Conservation (phyloP, 208 protist genomes). For the Naegleria lovaniensis region DNA sequence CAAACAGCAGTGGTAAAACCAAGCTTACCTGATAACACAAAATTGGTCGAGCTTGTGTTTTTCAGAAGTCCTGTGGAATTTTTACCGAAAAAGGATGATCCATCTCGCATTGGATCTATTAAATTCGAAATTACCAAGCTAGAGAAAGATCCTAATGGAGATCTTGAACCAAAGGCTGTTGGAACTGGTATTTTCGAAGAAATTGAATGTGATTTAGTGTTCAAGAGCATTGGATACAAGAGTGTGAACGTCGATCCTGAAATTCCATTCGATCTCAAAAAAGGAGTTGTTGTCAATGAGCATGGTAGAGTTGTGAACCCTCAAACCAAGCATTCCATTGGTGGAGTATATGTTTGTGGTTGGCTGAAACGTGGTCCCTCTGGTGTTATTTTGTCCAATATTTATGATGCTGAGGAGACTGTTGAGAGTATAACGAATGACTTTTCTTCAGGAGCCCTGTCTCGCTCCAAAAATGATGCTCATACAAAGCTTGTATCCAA, state of each 20-base stretch:
- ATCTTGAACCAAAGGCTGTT: neutral
- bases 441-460: neutral
- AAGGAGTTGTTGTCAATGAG: constrained; percentile 51
- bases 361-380: constrained; percentile 80
- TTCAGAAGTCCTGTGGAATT: neutral
- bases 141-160: neutral
- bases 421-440: constrained; percentile 10
- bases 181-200: constrained; percentile 46
- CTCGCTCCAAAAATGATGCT: no score
- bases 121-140: neutral
- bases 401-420: constrained; percentile 43
- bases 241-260: constrained; percentile 48
- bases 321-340: neutral
- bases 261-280: constrained; percentile 63
- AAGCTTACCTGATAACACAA: neutral
- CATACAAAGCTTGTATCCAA: neutral
- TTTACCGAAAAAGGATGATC: neutral
- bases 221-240: constrained; percentile 71
- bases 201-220: constrained; percentile 69
- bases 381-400: constrained; percentile 66
- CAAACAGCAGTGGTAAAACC: neutral
- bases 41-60: neutral
- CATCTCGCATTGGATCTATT: neutral
- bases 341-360: constrained; percentile 73
- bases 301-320: constrained; percentile 45